Evolutionary conservation across 352 stramenopile genomes (phyloP).

Genomic region (Pythium pyrilobum): DNA sequence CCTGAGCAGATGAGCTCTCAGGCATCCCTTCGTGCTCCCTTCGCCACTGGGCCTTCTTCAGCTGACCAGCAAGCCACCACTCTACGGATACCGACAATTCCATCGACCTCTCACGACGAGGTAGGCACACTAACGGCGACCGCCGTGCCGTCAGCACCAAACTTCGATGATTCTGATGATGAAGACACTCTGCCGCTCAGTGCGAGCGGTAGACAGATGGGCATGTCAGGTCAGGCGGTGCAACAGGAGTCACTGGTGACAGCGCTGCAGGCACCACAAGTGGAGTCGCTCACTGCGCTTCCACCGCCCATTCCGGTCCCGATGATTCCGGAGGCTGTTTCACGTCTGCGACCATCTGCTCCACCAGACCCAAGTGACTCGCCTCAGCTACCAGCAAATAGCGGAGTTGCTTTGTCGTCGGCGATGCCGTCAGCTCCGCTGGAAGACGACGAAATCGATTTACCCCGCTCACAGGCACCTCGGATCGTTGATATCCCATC

Average conservation of each 20-base stretch:
- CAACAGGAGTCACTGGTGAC: background rate
- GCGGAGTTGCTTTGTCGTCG: background rate
- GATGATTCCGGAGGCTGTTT: background rate
- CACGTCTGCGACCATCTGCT: constrained; percentile 9
- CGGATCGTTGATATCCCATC: constrained; percentile 8
- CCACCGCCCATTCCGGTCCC: background rate
- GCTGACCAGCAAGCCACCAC: constrained; percentile 4
- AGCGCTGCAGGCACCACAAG: background rate
- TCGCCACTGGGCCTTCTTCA: no score
- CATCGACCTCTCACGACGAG: background rate
- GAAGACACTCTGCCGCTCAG: constrained; percentile 11
- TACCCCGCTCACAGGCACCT: constrained; percentile 1
- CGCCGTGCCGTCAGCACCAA: constrained; percentile 30
- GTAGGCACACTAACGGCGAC: constrained; percentile 6
- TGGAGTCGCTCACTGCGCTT: background rate
- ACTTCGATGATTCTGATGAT: constrained; percentile 38
- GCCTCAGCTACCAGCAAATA: constrained; percentile 6
- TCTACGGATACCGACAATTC: constrained; percentile 10
- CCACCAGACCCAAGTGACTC: constrained; percentile 21
- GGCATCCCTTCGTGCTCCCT: background rate
- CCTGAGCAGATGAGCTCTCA: background rate
- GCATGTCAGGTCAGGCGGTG: no score
- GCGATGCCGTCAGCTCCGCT: constrained; percentile 18
- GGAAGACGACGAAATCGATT: constrained; percentile 17
- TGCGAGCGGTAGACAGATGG: no score